Evolutionary conservation across 2,329 filamentous ascomycete genomes (phyloP), one percentile per base, ranked within the genome.

Genomic region (Cordyceps cateniannulata): DNA sequence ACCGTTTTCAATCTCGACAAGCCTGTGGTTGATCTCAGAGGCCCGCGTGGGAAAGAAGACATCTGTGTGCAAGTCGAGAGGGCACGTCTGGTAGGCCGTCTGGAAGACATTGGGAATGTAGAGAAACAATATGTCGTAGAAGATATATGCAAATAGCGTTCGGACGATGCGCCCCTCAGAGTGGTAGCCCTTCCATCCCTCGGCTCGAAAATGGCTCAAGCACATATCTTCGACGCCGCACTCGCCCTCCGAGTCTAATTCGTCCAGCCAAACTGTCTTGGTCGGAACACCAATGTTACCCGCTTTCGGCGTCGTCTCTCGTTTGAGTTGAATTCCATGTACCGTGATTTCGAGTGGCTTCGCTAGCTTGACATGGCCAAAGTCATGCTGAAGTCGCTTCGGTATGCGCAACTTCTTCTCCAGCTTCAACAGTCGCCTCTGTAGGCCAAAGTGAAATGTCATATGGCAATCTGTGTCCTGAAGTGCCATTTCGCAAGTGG

Each of bases 91-190:
- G 71, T 91, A 99, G 1, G 89, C 85, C 6, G 95, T 99, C 72
- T 98, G 93, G 73, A 99, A 99, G 60, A 99, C 93, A 67, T 98
- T 96, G 27, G 95, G 93, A 5, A 98, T 84, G 73, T 96, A 96
- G 27, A 91, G 80, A 75, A 98, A 98, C 7, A 99, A 78, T 25
- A 98, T 84, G 73, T 99, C 93, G 77, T 88, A 95, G 77, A 98
- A 96, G 20, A 99, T 84, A 69, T 95, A 93, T 16, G 87, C 89
- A 73, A 93, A 93, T 27, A 99, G 79, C 0, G 95, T 99, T n/a
- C 92, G 86, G 7, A 98, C 77, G 66, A 98, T 93, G 2, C 93
- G 90, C 38, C 92, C 91, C 78, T 99, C 95, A 20, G 88, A 85
- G 73, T 99, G 95, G 69, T 93, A 97, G 12, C 95, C 95, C 72